These are phyloP conservation scores for Cryptosporidium canis DNA, from an alignment of 169 alveolate genomes.

Conservation along the genomic window DNA sequence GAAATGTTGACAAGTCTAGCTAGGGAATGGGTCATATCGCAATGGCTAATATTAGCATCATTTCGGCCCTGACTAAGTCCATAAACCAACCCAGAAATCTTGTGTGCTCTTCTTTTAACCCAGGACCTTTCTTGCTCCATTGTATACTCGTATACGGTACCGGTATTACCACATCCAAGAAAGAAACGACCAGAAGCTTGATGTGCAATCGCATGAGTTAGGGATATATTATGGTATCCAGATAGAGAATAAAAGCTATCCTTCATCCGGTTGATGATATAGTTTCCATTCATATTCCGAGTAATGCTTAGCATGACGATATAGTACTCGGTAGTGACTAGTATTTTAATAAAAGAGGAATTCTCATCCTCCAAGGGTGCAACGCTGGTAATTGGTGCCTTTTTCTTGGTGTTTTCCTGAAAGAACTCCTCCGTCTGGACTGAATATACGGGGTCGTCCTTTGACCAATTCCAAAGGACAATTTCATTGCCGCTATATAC, in stretches of 20 bases:
- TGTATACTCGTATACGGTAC: constrained; percentile 46
- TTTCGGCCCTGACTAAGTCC: not conserved
- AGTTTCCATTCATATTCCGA: constrained; percentile 28
- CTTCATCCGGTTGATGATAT: constrained; percentile 32
- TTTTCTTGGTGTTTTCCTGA: constrained; percentile 2
- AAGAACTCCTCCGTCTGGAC: constrained; percentile 62
- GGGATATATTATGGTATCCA: not conserved
- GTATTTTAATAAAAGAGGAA: not conserved
- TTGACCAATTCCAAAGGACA: constrained; percentile 67
- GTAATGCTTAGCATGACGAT: not conserved
- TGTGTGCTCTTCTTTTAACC: not conserved
- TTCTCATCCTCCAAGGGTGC: constrained; percentile 17
- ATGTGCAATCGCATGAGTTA: constrained; percentile 4
- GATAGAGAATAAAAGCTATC: constrained; percentile 41
- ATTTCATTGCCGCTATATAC: constrained; percentile 23
- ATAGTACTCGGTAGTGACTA: constrained; percentile 23
- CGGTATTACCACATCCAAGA: constrained; percentile 51
- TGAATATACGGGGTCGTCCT: constrained; percentile 48
- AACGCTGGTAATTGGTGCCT: constrained; percentile 39
- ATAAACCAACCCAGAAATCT: not conserved
- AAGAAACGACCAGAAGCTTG: constrained; percentile 57
- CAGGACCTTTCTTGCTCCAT: constrained; percentile 28
- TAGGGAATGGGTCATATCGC: not conserved
- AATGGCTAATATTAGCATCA: not conserved
- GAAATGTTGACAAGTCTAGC: constrained; percentile 25